Evolutionary conservation across 2,329 filamentous ascomycete species (phyloP), one percentile per base, ranked within the genome.

Genomic region (Xylariales sp.): DNA sequence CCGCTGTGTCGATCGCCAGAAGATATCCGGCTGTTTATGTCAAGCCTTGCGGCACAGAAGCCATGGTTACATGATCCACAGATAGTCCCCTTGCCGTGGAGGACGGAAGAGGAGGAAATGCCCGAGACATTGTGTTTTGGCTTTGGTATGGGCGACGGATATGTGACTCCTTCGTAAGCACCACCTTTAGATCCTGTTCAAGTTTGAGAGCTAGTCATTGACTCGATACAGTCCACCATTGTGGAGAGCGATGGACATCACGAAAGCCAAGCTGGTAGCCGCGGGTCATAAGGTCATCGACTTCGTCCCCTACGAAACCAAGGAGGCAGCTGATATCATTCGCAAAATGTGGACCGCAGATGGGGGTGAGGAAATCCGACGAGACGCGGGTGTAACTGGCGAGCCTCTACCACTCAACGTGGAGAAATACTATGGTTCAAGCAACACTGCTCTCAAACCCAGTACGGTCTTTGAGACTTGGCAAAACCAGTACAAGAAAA

Each of bases 381-480:
- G 46, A 18, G 52, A 56, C 32, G 49, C 46, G 9, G 46, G 48
- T 37, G 46, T 47, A 2, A 52, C 49, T 9, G 48, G 52, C 11
- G 53, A 56, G 38, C 51, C 50, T n/a, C 36, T 52, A 12, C 48
- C 48, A 31, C 40, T 41, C 6, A 42, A 50, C 9, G 31, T 52
- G n/a, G 47, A 55, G 32, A 10, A 14, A 20, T 50, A 46, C 38
- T 44, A 52, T 8, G 48, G 54, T 18, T 41, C 47, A 21, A 45
- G 42, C 12, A 45, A 45, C 22, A 41, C 43, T 8, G 44, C 40
- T 2, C 22, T 46, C 7, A 45, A 47, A 35, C 42, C 52, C 4
- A 39, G 43, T 35, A 49, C 44, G 5, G 48, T 53, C 5, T 53
- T 52, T 22, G 48, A 53, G 42, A 51, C 49, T 14, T 55, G 49